These are phyloP conservation scores for Psilocybe cubensis DNA, from an alignment of 768 basidiomycete species.

Conservation along the genomic window DNA sequence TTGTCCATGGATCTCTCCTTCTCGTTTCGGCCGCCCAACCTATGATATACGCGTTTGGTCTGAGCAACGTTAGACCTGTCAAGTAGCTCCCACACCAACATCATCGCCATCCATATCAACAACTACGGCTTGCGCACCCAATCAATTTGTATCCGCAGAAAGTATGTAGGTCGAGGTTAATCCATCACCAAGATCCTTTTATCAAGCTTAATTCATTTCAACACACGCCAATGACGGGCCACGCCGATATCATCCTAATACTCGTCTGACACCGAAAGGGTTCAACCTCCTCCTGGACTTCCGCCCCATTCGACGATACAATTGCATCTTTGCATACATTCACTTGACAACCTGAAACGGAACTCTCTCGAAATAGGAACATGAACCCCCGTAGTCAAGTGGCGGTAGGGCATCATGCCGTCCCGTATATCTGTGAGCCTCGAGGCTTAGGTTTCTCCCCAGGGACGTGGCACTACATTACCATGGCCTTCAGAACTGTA, in stretches of 20 bases:
- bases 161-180: neutral
- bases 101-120: neutral
- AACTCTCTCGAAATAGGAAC: neutral
- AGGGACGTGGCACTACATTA: neutral
- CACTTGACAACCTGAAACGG: neutral
- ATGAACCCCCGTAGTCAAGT: neutral
- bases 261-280: neutral
- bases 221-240: neutral
- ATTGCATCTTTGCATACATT: neutral
- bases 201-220: neutral
- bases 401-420: neutral
- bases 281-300: neutral
- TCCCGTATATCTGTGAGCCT: neutral
- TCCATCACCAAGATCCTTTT: neutral
- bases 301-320: neutral
- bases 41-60: neutral
- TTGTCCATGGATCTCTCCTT: slow-evolving; percentile 16
- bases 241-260: neutral
- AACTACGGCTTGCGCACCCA: neutral
- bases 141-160: neutral
- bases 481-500: neutral
- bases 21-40: slow-evolving; percentile 3
- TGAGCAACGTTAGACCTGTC: neutral
- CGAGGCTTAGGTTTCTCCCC: neutral
- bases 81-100: neutral